Base-by-base conservation (phyloP, 1,284 basidiomycete genomes). In the Ganoderma multipileum region DNA sequence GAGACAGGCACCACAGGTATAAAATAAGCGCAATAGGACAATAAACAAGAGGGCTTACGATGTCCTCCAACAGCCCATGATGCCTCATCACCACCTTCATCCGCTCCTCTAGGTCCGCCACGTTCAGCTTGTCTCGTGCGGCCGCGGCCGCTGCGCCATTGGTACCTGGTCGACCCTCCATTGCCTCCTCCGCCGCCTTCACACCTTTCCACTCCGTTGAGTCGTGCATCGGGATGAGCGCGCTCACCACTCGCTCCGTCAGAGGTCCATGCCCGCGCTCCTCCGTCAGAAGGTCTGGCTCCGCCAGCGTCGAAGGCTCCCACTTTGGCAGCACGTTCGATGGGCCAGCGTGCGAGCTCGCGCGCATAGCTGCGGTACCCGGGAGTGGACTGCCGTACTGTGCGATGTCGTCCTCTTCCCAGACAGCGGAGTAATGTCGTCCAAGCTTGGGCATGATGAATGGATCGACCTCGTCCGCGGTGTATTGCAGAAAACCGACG, bases 361-460 rank as follows among this genome's bases (percentile, higher is more conserved):
- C 75, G 71, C 81, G 72, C 70, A 78, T 64, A 36, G 79, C 76
- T 42, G 79, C 76, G 26, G 84, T 83, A 4, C 81, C 80, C 9
- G 84, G 82, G 9, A 86, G 75, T 30, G 84, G 81, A 2, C 76
- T 78, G 42, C 84, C 83, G 67, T 85, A 85, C n/a, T 83, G 71
- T 8, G 86, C 85, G 7, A 84, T 85, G 78, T 98, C 97, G 77
- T 96, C 92, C 72, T 97, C 95, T 71, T 96, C 95, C 96, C 97
- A 98, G 1, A 92, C 84, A 64, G 97, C 93, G 33, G 89, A 85
- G 77, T 98, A 99, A 81, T 97, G 96, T 72, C 91, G 85, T 8
- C 97, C 97, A 0, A 97, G 86, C 68, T 92, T 89, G 8, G 97
- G 96, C 81, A 97, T 89, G 54, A 95, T 83, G 76, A 91, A 97